These are phyloP conservation scores for Schwanniomyces vanrijiae DNA, from an alignment of 805 yeast species.

Conservation along the genomic window DNA sequence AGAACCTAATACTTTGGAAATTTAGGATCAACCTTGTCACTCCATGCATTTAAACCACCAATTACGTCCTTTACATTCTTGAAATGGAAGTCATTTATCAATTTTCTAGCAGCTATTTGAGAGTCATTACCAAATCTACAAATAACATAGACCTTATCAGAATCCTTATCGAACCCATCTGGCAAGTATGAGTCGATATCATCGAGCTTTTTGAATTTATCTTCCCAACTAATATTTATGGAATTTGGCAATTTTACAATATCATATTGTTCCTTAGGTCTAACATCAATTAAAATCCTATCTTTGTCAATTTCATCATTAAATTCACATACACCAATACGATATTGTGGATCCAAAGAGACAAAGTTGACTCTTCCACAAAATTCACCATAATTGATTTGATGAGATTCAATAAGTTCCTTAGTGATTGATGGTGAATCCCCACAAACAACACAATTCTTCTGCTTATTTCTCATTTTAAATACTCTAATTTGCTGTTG, in stretches of 20 bases:
- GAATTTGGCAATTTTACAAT: conserved; percentile 63
- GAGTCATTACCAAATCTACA: conserved; percentile 95
- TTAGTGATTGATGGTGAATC: conserved; percentile 48
- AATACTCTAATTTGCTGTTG: conserved; percentile 67
- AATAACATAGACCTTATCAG: conserved; percentile 51
- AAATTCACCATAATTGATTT: conserved; percentile 65
- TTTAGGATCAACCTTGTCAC: conserved; percentile 52
- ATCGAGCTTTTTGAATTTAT: conserved; percentile 33
- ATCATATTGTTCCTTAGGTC: conserved; percentile 74
- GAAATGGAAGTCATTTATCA: conserved; percentile 52
- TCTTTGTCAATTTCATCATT: conserved; percentile 11
- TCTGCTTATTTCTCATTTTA: conserved; percentile 72
- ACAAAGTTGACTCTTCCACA: conserved; percentile 63
- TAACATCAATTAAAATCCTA: conserved; percentile 65
- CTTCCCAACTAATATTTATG: conserved; percentile 61
- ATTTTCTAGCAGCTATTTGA: conserved; percentile 62
- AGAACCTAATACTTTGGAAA: conserved; percentile 60
- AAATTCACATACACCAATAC: conserved; percentile 48
- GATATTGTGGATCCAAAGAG: conserved; percentile 43
- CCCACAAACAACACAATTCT: conserved; percentile 66
- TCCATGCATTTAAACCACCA: conserved; percentile 80
- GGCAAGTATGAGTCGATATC: conserved; percentile 20
- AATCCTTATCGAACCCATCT: conserved; percentile 16
- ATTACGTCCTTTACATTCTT: conserved; percentile 58
- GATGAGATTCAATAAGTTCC: conserved; percentile 44